A percentile compares a stretch with the other conserved stretches of the same genome.
Evolutionary conservation across 2,329 filamentous ascomycete genomes (phyloP).

Genomic region (Cercospora janseana): DNA sequence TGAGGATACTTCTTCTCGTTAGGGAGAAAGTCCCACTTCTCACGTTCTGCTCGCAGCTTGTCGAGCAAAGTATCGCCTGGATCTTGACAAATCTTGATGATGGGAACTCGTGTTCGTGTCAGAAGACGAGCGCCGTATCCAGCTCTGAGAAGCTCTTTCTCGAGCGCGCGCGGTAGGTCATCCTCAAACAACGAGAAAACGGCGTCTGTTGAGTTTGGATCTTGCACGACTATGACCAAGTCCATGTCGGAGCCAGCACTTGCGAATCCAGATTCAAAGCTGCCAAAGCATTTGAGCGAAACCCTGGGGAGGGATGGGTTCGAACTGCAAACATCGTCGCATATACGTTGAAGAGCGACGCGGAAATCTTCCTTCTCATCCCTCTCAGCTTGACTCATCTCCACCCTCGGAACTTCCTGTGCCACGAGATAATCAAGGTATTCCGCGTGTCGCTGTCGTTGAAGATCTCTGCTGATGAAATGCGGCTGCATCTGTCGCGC

Average conservation of each 20-base stretch:
- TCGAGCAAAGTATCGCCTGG: constrained; percentile 61
- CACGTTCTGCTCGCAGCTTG: constrained; percentile 63
- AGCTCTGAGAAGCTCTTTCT: constrained; percentile 68
- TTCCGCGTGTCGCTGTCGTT: constrained; percentile 38
- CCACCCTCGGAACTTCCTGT: constrained; percentile 55
- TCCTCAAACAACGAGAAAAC: constrained; percentile 48
- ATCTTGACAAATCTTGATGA: constrained; percentile 79
- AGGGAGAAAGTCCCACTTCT: constrained; percentile 66
- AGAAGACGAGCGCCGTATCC: constrained; percentile 75
- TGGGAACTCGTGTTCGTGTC: constrained; percentile 76
- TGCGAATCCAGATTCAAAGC: constrained; percentile 79
- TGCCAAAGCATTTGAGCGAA: constrained; percentile 78
- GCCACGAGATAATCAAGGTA: constrained; percentile 46
- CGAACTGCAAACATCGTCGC: constrained; percentile 57
- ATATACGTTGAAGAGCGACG: constrained; percentile 61
- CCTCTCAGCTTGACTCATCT: constrained; percentile 64
- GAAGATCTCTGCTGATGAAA: constrained; percentile 16
- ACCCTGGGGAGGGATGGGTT: constrained; percentile 47
- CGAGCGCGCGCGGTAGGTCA: constrained; percentile 68
- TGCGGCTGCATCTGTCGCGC: constrained; percentile 16
- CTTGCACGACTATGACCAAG: constrained; percentile 67
- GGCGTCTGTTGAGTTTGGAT: constrained; percentile 26
- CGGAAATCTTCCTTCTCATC: constrained; percentile 71
- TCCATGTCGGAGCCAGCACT: constrained; percentile 90
- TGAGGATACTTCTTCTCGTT: constrained; percentile 47